A percentile compares a stretch with the other conserved stretches of the same genome.
Evolutionary conservation across 495 filamentous ascomycete species (phyloP).

Genomic region (Xylaria intraflava): DNA sequence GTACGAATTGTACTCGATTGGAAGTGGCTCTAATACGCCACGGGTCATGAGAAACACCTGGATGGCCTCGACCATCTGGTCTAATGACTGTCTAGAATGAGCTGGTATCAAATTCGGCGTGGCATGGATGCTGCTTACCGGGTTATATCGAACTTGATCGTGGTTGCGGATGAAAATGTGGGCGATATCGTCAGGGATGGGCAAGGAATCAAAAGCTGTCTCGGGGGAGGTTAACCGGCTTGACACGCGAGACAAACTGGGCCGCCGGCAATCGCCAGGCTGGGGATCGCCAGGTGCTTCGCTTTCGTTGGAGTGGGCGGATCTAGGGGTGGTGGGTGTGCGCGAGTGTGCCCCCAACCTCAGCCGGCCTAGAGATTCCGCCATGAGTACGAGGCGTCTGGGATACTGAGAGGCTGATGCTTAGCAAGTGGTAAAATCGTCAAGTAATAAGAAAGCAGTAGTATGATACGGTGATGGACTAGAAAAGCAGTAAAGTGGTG

Average conservation of each 20-base stretch:
- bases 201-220: neutral
- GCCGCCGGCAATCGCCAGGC: neutral
- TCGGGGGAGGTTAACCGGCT: neutral
- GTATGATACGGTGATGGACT: no score
- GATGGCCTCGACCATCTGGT: conserved; percentile 39
- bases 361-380: conserved; percentile 25
- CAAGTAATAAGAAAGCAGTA: no score
- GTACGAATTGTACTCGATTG: conserved; percentile 34
- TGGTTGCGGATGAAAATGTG: conserved; percentile 15
- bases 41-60: conserved; percentile 31
- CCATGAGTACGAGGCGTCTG: conserved; percentile 15
- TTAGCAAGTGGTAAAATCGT: neutral
- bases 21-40: conserved; percentile 24
- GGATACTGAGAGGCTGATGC: no score
- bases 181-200: neutral
- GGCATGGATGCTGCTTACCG: conserved; percentile 4
- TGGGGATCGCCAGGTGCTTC: neutral
- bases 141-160: conserved; percentile 35
- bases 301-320: neutral
- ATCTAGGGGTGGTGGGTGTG: conserved; percentile 13
- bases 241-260: conserved; percentile 1
- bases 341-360: conserved; percentile 22
- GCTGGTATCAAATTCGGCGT: neutral
- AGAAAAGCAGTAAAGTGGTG: neutral
- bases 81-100: conserved; percentile 16